A percentile compares a stretch with the other conserved stretches of the same genome.
Evolutionary conservation across 306 rosid genomes (phyloP).

Genomic region (Vigna nakashimae): DNA sequence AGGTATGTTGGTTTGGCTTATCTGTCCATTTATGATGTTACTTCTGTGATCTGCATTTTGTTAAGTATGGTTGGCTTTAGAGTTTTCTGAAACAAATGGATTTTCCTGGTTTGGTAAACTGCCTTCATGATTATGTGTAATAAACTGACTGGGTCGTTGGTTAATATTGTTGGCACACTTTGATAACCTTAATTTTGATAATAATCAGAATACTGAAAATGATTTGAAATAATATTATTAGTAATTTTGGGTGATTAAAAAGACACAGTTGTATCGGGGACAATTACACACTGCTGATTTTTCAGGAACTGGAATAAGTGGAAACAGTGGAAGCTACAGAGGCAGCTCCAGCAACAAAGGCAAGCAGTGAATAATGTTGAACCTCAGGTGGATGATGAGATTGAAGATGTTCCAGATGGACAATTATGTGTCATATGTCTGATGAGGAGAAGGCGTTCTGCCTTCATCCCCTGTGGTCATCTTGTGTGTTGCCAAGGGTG

Average conservation of each 20-base stretch:
- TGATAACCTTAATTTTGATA: slow-evolving; percentile 7
- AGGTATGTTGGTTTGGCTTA: slow-evolving; percentile 55
- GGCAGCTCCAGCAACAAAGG: slow-evolving; percentile 60
- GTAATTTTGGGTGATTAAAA: slow-evolving; percentile 14
- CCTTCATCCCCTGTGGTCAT: slow-evolving; percentile 91
- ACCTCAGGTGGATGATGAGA: slow-evolving; percentile 62
- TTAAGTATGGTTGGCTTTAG: slow-evolving; percentile 33
- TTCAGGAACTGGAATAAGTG: slow-evolving; percentile 90
- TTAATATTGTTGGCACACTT: neutral
- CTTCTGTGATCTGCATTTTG: neutral
- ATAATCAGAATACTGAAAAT: slow-evolving; percentile 13
- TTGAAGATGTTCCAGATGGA: slow-evolving; percentile 71
- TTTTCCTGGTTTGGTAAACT: slow-evolving; percentile 26
- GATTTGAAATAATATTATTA: slow-evolving; percentile 3
- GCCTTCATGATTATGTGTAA: neutral
- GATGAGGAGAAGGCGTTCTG: slow-evolving; percentile 86
- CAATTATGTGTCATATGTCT: slow-evolving; percentile 84
- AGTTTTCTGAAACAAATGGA: neutral
- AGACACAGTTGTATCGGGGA: slow-evolving; percentile 30
- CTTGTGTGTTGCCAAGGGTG: slow-evolving; percentile 85
- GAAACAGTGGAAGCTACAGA: slow-evolving; percentile 71
- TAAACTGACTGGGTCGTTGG: neutral
- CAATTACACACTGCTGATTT: slow-evolving; percentile 21
- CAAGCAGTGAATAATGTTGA: slow-evolving; percentile 44
- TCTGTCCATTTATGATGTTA: slow-evolving; percentile 10